phyloP scores from a whole-genome alignment of 208 protist species.

The Ichthyophonus hoferi region DNA sequence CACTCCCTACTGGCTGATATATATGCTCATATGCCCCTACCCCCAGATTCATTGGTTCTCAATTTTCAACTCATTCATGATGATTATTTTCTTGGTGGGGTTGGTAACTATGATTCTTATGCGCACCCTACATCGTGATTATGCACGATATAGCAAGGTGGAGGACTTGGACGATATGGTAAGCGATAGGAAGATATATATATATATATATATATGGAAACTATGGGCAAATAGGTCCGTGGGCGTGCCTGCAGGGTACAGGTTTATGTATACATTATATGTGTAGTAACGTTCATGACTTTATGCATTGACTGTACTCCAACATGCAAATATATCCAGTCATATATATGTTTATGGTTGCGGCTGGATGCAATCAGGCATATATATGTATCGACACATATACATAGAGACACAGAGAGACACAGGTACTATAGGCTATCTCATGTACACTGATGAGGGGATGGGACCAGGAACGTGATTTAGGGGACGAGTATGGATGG shows the following conservation, averaged over 20 bases:
- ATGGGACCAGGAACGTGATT: conserved; percentile 54
- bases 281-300: background rate
- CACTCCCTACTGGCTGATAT: too few species aligned
- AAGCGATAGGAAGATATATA: background rate
- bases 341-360: too few species aligned
- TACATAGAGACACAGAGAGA: too few species aligned
- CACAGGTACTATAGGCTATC: too few species aligned
- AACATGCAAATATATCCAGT: too few species aligned
- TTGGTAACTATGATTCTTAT: conserved; percentile 80
- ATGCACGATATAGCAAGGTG: conserved; percentile 67
- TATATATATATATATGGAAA: background rate
- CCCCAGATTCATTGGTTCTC: conserved; percentile 81
- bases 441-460: too few species aligned
- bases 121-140: conserved; percentile 74
- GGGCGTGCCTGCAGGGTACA: conserved; percentile 9
- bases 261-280: background rate
- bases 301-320: conserved; percentile 16
- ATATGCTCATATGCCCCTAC: too few species aligned
- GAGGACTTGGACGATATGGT: conserved; percentile 54
- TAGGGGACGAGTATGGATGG: conserved; percentile 81
- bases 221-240: background rate
- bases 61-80: conserved; percentile 81
- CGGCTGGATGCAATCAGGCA: too few species aligned
- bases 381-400: too few species aligned
- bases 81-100: conserved; percentile 79